Evolutionary conservation across 495 filamentous ascomycete genomes (phyloP).

Genomic region (Podospora anserina): DNA sequence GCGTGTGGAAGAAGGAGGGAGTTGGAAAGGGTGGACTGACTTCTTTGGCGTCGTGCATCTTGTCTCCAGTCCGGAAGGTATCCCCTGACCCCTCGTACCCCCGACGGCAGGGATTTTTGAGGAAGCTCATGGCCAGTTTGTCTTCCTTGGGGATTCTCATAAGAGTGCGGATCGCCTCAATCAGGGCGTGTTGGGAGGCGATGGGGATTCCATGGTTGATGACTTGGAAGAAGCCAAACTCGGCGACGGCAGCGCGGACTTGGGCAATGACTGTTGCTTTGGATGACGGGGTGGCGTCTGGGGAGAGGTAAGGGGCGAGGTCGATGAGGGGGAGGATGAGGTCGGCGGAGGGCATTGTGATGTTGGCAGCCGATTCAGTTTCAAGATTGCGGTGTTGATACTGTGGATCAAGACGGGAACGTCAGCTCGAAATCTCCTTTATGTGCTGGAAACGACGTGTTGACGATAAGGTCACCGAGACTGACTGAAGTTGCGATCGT

Average conservation of each 20-base stretch:
- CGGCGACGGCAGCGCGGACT: slow-evolving; percentile 32
- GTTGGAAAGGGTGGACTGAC: not conserved
- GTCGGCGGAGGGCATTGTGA: not conserved
- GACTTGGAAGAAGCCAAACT: slow-evolving; percentile 52
- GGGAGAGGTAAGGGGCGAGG: slow-evolving; percentile 19
- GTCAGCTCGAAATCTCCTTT: too few species aligned
- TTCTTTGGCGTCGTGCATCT: slow-evolving; percentile 42
- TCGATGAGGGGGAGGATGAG: slow-evolving; percentile 21
- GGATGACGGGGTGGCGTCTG: slow-evolving; percentile 2
- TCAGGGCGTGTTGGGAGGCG: slow-evolving; percentile 21
- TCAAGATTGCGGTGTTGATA: too few species aligned
- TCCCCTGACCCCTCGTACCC: slow-evolving; percentile 40
- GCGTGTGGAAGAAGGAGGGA: slow-evolving; percentile 12
- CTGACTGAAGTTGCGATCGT: too few species aligned
- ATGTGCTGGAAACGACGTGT: too few species aligned
- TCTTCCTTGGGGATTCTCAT: slow-evolving; percentile 37
- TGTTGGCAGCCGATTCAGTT: too few species aligned
- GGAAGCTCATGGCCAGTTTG: slow-evolving; percentile 31
- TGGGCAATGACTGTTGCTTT: slow-evolving; percentile 28
- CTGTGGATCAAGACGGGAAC: too few species aligned
- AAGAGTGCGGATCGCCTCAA: slow-evolving; percentile 26
- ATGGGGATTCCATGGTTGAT: slow-evolving; percentile 45
- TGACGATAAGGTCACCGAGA: too few species aligned
- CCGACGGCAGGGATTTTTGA: slow-evolving; percentile 34
- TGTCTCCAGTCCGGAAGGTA: slow-evolving; percentile 27